Base-by-base conservation (phyloP, 2,329 filamentous ascomycete genomes). In the Fusarium irregulare region DNA sequence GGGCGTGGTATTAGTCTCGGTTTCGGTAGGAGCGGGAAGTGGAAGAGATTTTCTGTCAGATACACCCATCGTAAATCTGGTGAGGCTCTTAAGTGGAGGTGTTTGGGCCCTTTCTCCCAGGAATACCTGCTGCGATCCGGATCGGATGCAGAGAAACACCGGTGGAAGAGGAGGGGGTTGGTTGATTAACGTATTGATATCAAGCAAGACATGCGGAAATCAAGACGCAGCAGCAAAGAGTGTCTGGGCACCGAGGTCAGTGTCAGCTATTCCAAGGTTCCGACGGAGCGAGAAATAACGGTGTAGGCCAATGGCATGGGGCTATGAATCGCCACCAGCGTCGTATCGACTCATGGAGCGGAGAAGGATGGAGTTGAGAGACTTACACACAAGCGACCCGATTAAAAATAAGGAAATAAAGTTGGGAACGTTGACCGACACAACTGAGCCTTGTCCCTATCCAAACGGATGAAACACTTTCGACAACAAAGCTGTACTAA, bases 1-100 rank as follows among this genome's bases (percentile, higher is more conserved):
- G 61, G 89, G 89, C 64, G 85, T 85, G 65, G 85, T 85, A 64
- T 85, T 85, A 72, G 88, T 89, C 72, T 88, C 86, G 78, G 91
- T 91, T 81, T 93, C 91, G 78, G 92, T 95, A 72, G 92, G 92
- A 76, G 91, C 91, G 77, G 92, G 92, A 77, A 94, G 86, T 76
- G 92, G 92, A 79, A 89, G 89, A 74, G 84, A 79, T 77, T 83
- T 87, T 77, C 84, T 87, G 66, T 81, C 82, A 73, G 88, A 85
- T 79, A 83, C 80, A 78, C 84, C 86, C 86, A 88, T 87, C 73
- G 81, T 71, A 85, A 81, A 75, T 76, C 70, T 70, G 72, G 64
- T 51, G 60, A 67, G 66, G 56, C 54, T 67, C 56, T 64, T 63
- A 56, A 60, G 69, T 56, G 56, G 51, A 64, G 53, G 66, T 57